These are phyloP conservation scores for Drechslerella dactyloides DNA, from an alignment of 2,329 filamentous ascomycete genomes.

Conservation along the genomic window DNA sequence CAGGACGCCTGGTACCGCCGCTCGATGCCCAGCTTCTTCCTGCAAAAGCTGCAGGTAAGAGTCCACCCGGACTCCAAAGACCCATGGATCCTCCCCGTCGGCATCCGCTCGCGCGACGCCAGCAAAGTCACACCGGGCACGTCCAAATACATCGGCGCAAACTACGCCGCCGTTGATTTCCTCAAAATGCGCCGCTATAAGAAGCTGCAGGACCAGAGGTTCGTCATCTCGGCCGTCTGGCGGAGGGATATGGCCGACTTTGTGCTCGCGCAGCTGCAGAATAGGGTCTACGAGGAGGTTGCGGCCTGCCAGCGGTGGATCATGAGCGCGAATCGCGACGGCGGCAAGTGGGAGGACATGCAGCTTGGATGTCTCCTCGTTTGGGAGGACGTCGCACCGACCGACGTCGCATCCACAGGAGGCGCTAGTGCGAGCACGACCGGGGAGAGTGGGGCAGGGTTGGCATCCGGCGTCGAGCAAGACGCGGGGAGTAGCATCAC, in stretches of 20 bases:
- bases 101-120: conserved; percentile 28
- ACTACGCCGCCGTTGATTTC: conserved; percentile 12
- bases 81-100: conserved; percentile 52
- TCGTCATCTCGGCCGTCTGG: conserved; percentile 58
- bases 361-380: conserved; percentile 52
- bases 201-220: conserved; percentile 45
- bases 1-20: conserved; percentile 51
- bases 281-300: conserved; percentile 62
- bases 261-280: conserved; percentile 63
- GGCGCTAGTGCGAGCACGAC: background rate
- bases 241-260: conserved; percentile 66
- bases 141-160: conserved; percentile 42
- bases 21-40: conserved; percentile 51
- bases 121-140: conserved; percentile 21
- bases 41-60: conserved; percentile 50
- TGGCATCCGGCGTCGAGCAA: background rate
- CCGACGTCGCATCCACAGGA: conserved; percentile 6
- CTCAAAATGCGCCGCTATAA: conserved; percentile 42
- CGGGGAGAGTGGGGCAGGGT: background rate
- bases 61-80: conserved; percentile 52
- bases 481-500: background rate
- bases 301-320: conserved; percentile 51
- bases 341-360: conserved; percentile 46
- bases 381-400: conserved; percentile 48
- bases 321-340: conserved; percentile 47